Base-by-base conservation (phyloP, 495 filamentous ascomycete genomes). In the Articulospora tetracladia region DNA sequence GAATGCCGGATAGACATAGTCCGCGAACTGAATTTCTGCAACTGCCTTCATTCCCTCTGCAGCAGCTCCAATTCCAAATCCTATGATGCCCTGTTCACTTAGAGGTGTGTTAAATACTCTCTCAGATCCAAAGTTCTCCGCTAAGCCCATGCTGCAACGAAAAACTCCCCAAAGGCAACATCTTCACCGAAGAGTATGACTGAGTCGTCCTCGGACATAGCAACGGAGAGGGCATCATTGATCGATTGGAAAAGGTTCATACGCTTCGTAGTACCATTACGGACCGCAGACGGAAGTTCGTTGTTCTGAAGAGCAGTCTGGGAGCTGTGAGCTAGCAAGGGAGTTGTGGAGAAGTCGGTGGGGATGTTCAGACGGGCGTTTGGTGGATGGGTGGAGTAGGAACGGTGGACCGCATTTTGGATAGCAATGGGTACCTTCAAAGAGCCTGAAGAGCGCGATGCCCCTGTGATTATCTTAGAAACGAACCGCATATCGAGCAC, bases 161-260 rank as follows among this genome's bases (percentile, higher is more conserved):
- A 98, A 98, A 22, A 98, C 94, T 26, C 94, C 94, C 94, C 94
- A 65, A 98, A 98, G 34, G 93, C 89, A 23, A 98, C 91, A 70
- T 98, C 94, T 76, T 98, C 94, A 48, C 94, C 94, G 62, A 98
- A 98, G 30, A 98, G 82, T 44, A 97, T 76, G 24, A 95, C 91
- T 22, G 87, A 86, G 58, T 93, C 89, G 63, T 96, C 93, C 17
- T 86, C 83, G 13, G 86, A 79, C n/a, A 98, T 80, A 30, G 94
- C 89, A 41, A 84, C 88, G 28, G 87, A 80, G 12, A 98, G 77
- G 15, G 93, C 93, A 67, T 91, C 85, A 73, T 97, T 97, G 76
- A 98, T 85, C 23, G 94, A 87, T 69, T 94, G 88, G 78, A 92
- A 97, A 54, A 95, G 80, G 72, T 97, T 98, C 79, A 96, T 85